Evolutionary conservation across 2,329 filamentous ascomycete species (phyloP), one percentile per base, ranked within the genome.

Genomic region (Chaetomium strumarium): DNA sequence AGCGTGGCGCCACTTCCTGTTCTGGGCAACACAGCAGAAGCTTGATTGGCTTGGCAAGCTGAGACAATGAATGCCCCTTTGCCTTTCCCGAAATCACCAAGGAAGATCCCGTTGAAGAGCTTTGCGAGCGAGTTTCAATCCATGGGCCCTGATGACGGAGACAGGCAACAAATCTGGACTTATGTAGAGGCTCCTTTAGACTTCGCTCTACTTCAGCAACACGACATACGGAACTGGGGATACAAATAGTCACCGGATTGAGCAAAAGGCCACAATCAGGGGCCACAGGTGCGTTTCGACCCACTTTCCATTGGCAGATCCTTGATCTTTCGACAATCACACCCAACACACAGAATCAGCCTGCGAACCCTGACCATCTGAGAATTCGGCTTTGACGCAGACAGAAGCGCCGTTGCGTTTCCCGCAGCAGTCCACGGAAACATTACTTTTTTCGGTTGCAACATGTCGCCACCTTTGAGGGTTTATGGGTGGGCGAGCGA

Each of bases 1-100:
- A 54, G 57, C 43, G 41, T 36, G 29, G 36, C 3, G 19, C 55
- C 44, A 51, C 49, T 57, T 54, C 39, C 57, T 51, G n/a, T 55
- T 54, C 51, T 55, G 10, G 55, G 57, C 33, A 20, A 38, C 37
- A 45, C 43, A 53, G 33, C 49, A 11, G 37, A 29, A 49, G 17
- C 36, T 34, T 55, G 53, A 59, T 57, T 59, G 57, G 57, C 55
- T 50, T 52, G 43, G 38, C 33, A 20, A 12, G 29, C 19, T 31
- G 14, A 24, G 14, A 14, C 29, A 33, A 48, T 48, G 36, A 40
- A 39, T 44, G 29, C 41, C 33, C 41, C 40, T 37, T 45, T 43
- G 44, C 14, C 14, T 36, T 5, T n/a, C 14, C 34, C 14, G 34
- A n/a, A n/a, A n/a, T n/a, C 13, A 37, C 16, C 34, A 8, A 5